phyloP scores from a whole-genome alignment of 768 basidiomycete genomes.

The Suillus hirtellus region DNA sequence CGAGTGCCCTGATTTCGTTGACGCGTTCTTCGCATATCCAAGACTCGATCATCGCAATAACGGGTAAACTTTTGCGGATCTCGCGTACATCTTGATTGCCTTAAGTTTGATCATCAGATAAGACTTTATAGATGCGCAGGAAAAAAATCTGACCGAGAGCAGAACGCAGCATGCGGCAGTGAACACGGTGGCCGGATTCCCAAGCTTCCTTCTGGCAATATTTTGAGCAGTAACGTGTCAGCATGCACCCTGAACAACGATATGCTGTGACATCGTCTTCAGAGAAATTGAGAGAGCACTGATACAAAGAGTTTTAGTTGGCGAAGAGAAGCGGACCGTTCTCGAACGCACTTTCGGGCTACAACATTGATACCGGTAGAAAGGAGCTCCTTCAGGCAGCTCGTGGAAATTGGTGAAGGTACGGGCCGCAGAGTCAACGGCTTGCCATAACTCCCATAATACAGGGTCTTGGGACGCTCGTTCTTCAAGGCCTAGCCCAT shows the following conservation, averaged over 20 bases:
- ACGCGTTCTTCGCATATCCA: slow-evolving; percentile 8
- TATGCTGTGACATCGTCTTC: slow-evolving; percentile 5
- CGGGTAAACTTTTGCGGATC: slow-evolving; percentile 7
- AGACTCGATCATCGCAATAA: slow-evolving; percentile 7
- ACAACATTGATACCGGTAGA: slow-evolving; percentile 6
- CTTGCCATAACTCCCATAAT: slow-evolving; percentile 4
- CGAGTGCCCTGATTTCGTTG: slow-evolving; percentile 1
- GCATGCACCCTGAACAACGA: slow-evolving; percentile 7
- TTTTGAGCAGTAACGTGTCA: slow-evolving; percentile 7
- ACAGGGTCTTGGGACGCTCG: slow-evolving; percentile 4
- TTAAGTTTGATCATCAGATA: background rate
- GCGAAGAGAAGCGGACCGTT: background rate
- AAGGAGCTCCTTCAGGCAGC: slow-evolving; percentile 6
- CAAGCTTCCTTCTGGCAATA: slow-evolving; percentile 6
- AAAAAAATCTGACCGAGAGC: background rate
- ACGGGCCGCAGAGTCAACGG: slow-evolving; percentile 2
- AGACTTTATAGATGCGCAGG: background rate
- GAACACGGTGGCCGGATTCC: slow-evolving; percentile 1
- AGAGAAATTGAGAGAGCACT: slow-evolving; percentile 2
- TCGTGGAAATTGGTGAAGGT: slow-evolving; percentile 7
- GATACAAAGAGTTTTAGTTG: background rate
- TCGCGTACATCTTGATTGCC: slow-evolving; percentile 5
- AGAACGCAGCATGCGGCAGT: slow-evolving; percentile 6
- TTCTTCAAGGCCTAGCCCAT: background rate
- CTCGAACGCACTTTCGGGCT: background rate